Evolutionary conservation across 2,329 filamentous ascomycete genomes (phyloP).

Genomic region (Fusarium sacchari): DNA sequence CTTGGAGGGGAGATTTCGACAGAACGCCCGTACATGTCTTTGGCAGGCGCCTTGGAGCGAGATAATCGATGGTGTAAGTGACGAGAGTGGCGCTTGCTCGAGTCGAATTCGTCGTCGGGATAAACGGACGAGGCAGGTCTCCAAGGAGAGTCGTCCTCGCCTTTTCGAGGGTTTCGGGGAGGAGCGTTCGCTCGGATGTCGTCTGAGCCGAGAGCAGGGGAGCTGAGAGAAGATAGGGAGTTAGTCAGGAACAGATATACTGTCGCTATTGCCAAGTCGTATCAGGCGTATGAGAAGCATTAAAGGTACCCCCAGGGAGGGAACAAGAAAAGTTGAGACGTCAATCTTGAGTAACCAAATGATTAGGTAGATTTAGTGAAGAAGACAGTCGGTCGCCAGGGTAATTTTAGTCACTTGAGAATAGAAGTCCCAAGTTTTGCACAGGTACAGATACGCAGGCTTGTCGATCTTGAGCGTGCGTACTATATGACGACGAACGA

Average conservation of each 20-base stretch:
- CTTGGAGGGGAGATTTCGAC: constrained; percentile 64
- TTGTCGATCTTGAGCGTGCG: constrained; percentile 7
- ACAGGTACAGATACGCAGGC: background rate
- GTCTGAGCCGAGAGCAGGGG: constrained; percentile 39
- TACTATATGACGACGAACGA: constrained; percentile 25
- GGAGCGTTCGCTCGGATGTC: constrained; percentile 38
- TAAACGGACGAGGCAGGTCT: constrained; percentile 69
- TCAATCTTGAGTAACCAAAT: background rate
- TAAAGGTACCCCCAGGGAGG: background rate
- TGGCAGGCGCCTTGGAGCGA: constrained; percentile 45
- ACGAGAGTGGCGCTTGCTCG: constrained; percentile 28
- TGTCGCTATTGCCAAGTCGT: background rate
- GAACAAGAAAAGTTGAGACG: background rate
- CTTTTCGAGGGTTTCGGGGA: constrained; percentile 49
- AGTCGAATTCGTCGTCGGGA: constrained; percentile 37
- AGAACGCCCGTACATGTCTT: constrained; percentile 42
- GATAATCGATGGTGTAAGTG: constrained; percentile 47
- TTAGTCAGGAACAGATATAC: constrained; percentile 29
- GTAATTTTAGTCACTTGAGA: background rate
- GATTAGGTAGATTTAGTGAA: background rate
- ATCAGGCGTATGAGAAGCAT: background rate
- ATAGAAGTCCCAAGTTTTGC: background rate
- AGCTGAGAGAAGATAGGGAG: constrained; percentile 29
- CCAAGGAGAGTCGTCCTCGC: constrained; percentile 43
- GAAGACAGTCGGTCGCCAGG: background rate